Evolutionary conservation across 176 grass and related monocot species (phyloP).

Genomic region (Tillandsia leiboldiana): DNA sequence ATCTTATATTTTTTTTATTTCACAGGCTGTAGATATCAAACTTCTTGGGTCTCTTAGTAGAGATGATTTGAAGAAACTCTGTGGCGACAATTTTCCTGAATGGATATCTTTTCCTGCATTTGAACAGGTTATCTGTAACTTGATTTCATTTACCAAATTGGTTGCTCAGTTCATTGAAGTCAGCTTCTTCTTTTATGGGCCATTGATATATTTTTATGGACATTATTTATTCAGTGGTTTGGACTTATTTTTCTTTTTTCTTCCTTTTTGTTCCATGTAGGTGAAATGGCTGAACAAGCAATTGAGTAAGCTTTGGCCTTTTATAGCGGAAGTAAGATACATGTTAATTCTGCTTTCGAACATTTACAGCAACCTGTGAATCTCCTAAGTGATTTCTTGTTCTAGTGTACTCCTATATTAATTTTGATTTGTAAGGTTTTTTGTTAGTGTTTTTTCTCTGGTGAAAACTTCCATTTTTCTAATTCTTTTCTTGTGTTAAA

Average conservation of each 20-base stretch:
- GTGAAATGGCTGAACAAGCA: constrained; percentile 94
- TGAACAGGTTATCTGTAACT: constrained; percentile 58
- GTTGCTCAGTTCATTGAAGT: not conserved
- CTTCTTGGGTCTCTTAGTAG: constrained; percentile 52
- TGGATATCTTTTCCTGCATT: constrained; percentile 91
- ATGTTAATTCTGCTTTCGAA: constrained; percentile 1
- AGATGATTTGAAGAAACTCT: constrained; percentile 91
- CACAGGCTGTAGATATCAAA: constrained; percentile 49
- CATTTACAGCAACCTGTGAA: not conserved
- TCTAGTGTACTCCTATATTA: not conserved
- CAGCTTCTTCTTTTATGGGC: not conserved
- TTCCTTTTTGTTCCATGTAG: constrained; percentile 33
- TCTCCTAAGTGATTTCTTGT: not conserved
- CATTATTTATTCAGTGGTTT: not conserved
- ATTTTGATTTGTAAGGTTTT: not conserved
- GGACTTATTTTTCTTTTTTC: not conserved
- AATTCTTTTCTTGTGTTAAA: no score
- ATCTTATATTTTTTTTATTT: not conserved
- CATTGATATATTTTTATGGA: not conserved
- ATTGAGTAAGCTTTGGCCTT: constrained; percentile 88
- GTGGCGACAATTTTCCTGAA: constrained; percentile 74
- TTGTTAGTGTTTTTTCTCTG: not conserved
- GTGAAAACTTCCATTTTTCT: not conserved
- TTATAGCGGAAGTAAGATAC: constrained; percentile 57
- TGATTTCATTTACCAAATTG: constrained; percentile 3